Conservation (phyloP, 2,329 filamentous ascomycete genomes). For the Xylaria digitata region DNA sequence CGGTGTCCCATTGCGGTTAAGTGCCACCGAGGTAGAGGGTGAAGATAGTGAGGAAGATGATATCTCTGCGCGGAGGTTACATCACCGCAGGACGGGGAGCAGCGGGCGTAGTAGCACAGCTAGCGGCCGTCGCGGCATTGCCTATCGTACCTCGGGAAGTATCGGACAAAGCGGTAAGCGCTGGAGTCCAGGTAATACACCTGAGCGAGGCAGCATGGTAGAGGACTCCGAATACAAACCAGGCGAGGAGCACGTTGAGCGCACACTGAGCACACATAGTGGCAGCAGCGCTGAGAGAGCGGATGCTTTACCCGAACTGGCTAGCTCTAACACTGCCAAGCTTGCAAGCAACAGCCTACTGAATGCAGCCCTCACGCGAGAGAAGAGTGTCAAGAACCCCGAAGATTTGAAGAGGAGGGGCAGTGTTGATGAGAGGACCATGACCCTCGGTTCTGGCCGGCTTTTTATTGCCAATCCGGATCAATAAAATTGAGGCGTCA, state of each 20-base stretch:
- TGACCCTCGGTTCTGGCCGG: constrained; percentile 77
- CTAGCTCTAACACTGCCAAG: constrained; percentile 55
- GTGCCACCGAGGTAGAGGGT: constrained; percentile 94
- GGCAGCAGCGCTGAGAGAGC: constrained; percentile 70
- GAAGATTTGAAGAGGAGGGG: constrained; percentile 81
- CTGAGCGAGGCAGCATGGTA: constrained; percentile 66
- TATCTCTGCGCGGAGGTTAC: constrained; percentile 58
- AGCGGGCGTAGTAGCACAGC: constrained; percentile 77
- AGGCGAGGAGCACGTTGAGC: constrained; percentile 47
- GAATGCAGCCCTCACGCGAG: constrained; percentile 68
- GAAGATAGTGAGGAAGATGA: constrained; percentile 85
- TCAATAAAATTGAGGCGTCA: constrained; percentile 47
- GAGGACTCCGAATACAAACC: constrained; percentile 53
- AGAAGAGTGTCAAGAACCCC: constrained; percentile 73
- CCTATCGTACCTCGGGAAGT: constrained; percentile 64
- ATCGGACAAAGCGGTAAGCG: constrained; percentile 56
- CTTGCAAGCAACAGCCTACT: constrained; percentile 69
- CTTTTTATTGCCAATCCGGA: constrained; percentile 91
- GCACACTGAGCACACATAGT: constrained; percentile 63
- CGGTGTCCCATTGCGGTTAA: constrained; percentile 89
- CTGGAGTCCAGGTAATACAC: constrained; percentile 67
- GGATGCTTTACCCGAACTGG: constrained; percentile 69
- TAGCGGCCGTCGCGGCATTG: constrained; percentile 61
- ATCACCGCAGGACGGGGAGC: constrained; percentile 78
- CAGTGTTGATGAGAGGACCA: constrained; percentile 85